phyloP scores from a whole-genome alignment of 140 eudicot species.

The Ambrosia hybrid region DNA sequence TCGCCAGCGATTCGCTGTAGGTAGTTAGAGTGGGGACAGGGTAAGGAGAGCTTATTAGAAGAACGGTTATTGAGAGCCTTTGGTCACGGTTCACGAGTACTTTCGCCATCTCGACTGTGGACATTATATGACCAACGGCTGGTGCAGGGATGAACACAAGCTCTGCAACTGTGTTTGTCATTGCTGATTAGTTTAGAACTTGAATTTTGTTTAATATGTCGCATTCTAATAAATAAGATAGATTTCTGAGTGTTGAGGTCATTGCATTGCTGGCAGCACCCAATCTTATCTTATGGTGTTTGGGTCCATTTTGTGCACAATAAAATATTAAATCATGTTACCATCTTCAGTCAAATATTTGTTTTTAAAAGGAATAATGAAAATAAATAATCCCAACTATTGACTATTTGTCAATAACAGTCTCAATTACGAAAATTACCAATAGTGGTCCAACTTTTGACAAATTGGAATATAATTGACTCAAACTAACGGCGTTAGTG shows the following conservation, averaged over 20 bases:
- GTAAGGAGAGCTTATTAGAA: constrained; percentile 22
- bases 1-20: constrained; percentile 21
- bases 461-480: too few species aligned
- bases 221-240: not conserved
- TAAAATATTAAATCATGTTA: not conserved
- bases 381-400: too few species aligned
- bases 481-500: too few species aligned
- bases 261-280: not conserved
- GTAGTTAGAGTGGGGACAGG: constrained; percentile 14
- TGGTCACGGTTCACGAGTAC: constrained; percentile 25
- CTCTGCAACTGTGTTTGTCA: constrained; percentile 28
- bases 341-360: too few species aligned
- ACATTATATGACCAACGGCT: constrained; percentile 39
- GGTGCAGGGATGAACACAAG: constrained; percentile 43
- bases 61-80: constrained; percentile 30
- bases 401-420: too few species aligned
- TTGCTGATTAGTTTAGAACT: not conserved
- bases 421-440: too few species aligned
- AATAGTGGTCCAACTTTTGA: too few species aligned
- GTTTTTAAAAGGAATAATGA: too few species aligned
- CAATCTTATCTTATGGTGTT: not conserved
- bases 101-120: constrained; percentile 38
- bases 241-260: not conserved
- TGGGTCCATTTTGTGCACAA: not conserved
- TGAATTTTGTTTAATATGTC: not conserved